Evolutionary conservation across 1,139 yeast species (phyloP), one percentile per base, ranked within the genome.

Genomic region (Hanseniaspora sp.): DNA sequence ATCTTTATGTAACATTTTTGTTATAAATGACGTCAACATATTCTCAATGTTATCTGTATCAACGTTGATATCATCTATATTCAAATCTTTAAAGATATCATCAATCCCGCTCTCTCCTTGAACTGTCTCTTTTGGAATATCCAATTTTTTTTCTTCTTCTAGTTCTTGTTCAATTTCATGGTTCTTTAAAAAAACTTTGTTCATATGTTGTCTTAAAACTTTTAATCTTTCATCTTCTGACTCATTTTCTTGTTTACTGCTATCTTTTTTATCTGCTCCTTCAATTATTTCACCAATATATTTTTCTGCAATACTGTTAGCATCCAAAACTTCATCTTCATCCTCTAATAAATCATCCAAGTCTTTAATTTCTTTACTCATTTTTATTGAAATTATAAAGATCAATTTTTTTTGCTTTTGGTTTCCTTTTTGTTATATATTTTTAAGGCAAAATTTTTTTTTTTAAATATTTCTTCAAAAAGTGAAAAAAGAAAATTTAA

Each of bases 151-250:
- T n/a, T n/a, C n/a, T n/a, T n/a, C n/a, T n/a, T n/a, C n/a, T n/a
- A n/a, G n/a, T 5, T 30, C 30, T 18, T 38, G 40, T 33, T 44
- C 33, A 12, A 41, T 38, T 23, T 43, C 46, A 31, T 51, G 54
- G 23, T 51, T 51, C 15, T 51, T 38, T 9, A 44, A 51, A 15
- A 51, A 51, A 6, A 51, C 54, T 29, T 51, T 51, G 41, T 51
- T 45, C 46, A 51, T 44, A 13, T 51, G 54, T 6, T 31, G 28
- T 34, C 41, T 51, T 13, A 51, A 38, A 6, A 17, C 28, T 29
- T 44, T 45, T 11, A 51, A 30, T 31, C 46, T 38, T 23, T 51
- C 54, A 17, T 39, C 47, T 7, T 28, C 46, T n/a, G 41, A 4
- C 12, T 29, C 39, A 13, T 41, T 23, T 7, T 7, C 8, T 12